A percentile compares a stretch with the other conserved stretches of the same genome.
phyloP scores from a whole-genome alignment of 768 basidiomycete species.

The Tylopilus cervinicoccineus region DNA sequence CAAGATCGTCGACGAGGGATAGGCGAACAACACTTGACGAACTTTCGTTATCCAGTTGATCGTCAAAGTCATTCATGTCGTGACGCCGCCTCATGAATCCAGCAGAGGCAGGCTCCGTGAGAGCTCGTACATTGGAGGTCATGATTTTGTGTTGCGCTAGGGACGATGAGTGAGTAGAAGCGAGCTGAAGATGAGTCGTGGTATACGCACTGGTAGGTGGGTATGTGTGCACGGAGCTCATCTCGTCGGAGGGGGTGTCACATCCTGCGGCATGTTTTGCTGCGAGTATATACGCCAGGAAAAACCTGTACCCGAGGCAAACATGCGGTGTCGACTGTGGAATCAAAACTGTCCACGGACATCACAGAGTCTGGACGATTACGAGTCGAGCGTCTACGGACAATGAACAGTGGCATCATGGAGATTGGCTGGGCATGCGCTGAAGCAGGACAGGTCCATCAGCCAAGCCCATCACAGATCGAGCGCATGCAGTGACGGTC shows the following conservation, averaged over 20 bases:
- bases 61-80: constrained; percentile 7
- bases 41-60: constrained; percentile 13
- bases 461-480: not conserved
- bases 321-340: not conserved
- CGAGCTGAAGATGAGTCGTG: not conserved
- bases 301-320: not conserved
- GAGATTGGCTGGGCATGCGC: not conserved
- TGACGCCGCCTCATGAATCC: constrained; percentile 16
- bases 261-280: not conserved
- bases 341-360: not conserved
- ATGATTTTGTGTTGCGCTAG: constrained; percentile 12
- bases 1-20: not conserved
- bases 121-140: constrained; percentile 5
- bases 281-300: not conserved
- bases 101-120: constrained; percentile 7
- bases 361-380: not conserved
- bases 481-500: not conserved
- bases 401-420: not conserved
- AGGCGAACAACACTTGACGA: not conserved
- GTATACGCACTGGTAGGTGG: constrained; percentile 2
- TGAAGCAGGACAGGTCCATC: not conserved
- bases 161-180: not conserved
- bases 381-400: not conserved
- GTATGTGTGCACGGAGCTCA: not conserved
- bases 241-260: not conserved